A percentile compares a stretch with the other conserved stretches of the same genome.
phyloP scores from a whole-genome alignment of 2,329 filamentous ascomycete genomes.

The Fusarium succisae region DNA sequence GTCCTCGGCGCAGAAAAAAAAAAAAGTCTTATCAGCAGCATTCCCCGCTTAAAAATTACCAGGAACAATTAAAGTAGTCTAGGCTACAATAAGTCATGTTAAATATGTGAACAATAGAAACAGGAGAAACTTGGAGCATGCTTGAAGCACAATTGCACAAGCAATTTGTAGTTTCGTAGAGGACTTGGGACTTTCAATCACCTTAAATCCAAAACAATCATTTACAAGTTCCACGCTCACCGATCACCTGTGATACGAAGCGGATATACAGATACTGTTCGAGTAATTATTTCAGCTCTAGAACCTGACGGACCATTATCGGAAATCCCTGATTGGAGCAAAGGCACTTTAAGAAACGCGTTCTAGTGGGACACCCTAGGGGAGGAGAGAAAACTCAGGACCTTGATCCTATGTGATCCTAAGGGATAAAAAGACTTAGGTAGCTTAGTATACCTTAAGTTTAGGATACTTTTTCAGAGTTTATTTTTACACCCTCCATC shows the following conservation, averaged over 20 bases:
- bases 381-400: too few relatives aligned
- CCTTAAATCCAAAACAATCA: neutral
- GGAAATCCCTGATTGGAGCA: conserved; percentile 14
- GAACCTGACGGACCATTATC: conserved; percentile 7
- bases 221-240: neutral
- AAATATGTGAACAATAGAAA: neutral
- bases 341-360: conserved; percentile 28
- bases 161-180: neutral
- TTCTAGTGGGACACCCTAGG: neutral
- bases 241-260: neutral
- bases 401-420: too few relatives aligned
- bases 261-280: neutral
- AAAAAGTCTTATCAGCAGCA: conserved; percentile 28
- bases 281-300: neutral
- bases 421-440: too few relatives aligned
- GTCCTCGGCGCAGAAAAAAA: neutral
- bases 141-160: neutral
- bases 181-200: neutral
- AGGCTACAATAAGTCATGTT: neutral
- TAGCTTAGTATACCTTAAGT: too few relatives aligned
- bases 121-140: neutral
- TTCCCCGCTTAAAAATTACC: conserved; percentile 22
- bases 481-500: neutral
- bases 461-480: too few relatives aligned
- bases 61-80: neutral